phyloP scores from a whole-genome alignment of 2,329 filamentous ascomycete genomes.

The Penicillium sp. region DNA sequence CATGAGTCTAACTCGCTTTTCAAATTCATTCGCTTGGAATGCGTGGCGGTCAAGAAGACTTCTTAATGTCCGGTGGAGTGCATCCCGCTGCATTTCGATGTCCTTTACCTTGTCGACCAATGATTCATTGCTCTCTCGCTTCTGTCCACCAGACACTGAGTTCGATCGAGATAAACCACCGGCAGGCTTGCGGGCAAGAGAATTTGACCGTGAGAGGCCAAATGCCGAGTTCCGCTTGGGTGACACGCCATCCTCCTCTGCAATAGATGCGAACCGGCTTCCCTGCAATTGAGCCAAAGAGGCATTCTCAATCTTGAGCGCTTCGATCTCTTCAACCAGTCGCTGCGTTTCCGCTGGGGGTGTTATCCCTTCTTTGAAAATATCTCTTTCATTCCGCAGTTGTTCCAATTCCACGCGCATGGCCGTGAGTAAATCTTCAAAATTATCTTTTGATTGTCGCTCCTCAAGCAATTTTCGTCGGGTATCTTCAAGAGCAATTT shows the following conservation, averaged over 20 bases:
- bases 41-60: conserved; percentile 81
- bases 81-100: conserved; percentile 87
- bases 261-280: conserved; percentile 54
- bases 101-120: conserved; percentile 80
- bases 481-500: conserved; percentile 73
- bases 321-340: conserved; percentile 78
- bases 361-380: conserved; percentile 76
- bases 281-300: conserved; percentile 46
- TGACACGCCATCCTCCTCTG: conserved; percentile 51
- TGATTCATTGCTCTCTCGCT: conserved; percentile 60
- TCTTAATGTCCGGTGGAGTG: conserved; percentile 79
- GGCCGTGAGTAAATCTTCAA: conserved; percentile 82
- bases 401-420: conserved; percentile 77
- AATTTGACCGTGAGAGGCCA: conserved; percentile 61
- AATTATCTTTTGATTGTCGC: conserved; percentile 80
- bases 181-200: conserved; percentile 53
- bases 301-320: conserved; percentile 51
- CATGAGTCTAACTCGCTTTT: conserved; percentile 71
- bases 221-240: conserved; percentile 45
- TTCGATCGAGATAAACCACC: conserved; percentile 56
- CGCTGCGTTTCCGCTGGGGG: conserved; percentile 60
- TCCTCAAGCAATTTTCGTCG: conserved; percentile 79
- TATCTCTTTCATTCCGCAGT: conserved; percentile 78
- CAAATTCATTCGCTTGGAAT: conserved; percentile 73
- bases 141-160: conserved; percentile 46